Base-by-base conservation (phyloP, 208 protist species). In the Leishmania martiniquensis region DNA sequence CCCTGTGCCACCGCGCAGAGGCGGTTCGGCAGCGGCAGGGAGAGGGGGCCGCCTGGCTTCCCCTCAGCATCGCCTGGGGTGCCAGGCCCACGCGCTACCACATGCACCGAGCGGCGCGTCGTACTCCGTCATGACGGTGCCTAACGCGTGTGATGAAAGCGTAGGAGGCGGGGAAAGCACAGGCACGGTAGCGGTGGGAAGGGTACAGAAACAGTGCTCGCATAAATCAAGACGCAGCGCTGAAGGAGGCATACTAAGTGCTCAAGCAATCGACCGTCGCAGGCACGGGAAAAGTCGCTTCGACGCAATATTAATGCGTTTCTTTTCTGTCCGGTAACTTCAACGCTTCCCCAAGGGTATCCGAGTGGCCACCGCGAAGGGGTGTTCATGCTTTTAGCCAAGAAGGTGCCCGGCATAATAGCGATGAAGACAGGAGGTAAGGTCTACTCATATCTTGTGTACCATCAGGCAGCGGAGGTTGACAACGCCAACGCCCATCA, bases 391-490 rank as follows among this genome's bases (percentile, higher is more conserved):
- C 92, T 89, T 78, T 96, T 89, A 34, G 89, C 84, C 69, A 94
- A 96, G 80, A 96, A 91, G 15, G 85, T 82, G 57, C 89, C 92
- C 60, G 92, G 94, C 75, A 94, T 75, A 42, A 87, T 1, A 0
- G 83, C 92, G 9, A 88, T 94, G 37, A 91, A 74, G 42, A 91
- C 74, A 1, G 94, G 82, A 1, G 92, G 93, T 37, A 87, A 82
- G 9, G 93, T 80, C 92, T 89, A 96, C 25, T 89, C 92, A 96
- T 85, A 96, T 91, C 83, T 92, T 92, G 59, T 87, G 83, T 47
- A 94, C 85, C 82, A 96, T 92, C 57, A 87, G 45, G 89, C 92
- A 96, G 34, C 86, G 83, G 37, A 96, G 87, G 29, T 87, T 85
- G 29, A 45, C 51, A 63, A 90, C 78, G 44, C 89, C 92, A 39